Evolutionary conservation across 1,139 yeast genomes (phyloP), one percentile per base, ranked within the genome.

Genomic region (Pichia sp.): DNA sequence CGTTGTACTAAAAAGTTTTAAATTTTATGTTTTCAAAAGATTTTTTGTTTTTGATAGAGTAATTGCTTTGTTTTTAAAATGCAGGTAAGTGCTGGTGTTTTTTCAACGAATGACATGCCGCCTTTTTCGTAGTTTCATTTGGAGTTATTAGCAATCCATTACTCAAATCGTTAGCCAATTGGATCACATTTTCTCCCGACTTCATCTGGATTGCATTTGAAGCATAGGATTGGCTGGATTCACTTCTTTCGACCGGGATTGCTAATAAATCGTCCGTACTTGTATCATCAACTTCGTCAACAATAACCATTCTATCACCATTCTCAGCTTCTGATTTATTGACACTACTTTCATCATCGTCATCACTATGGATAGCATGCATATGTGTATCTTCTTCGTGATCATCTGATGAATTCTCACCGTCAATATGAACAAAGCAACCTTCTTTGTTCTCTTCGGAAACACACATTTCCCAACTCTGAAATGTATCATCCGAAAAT

Each of bases 401-500:
- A 13, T 44, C 13, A 15, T 31, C 29, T 43, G 47, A 7, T 40
- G 38, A 30, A 45, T 47, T 45, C 15, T 41, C 54, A 16, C 46
- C 50, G 29, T 57, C 61, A 36, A 57, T 44, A 8, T 55, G 46
- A 10, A 51, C 51, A 45, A 50, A 59, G n/a, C 55, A 53, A 11
- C 60, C 59, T 3, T 48, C 50, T 7, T 50, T 34, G 1, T 75
- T 77, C 58, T 75, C 75, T 65, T 84, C 88, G 62, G 77, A 75
- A 38, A 80, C 61, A 68, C 93, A 86, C 77, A 84, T 81, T 62
- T 84, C 90, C 58, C 85, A 72, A 29, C 70, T 61, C 51, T 70
- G 73, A 67, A 86, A 85, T 82, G 89, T 84, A 1, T 87, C 85
- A 64, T 87, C 93, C 36, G 56, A 58, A 58, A 84, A 80, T 45